Base-by-base conservation (phyloP, 1,139 yeast genomes). In the Debaryomyces singareniensis region DNA sequence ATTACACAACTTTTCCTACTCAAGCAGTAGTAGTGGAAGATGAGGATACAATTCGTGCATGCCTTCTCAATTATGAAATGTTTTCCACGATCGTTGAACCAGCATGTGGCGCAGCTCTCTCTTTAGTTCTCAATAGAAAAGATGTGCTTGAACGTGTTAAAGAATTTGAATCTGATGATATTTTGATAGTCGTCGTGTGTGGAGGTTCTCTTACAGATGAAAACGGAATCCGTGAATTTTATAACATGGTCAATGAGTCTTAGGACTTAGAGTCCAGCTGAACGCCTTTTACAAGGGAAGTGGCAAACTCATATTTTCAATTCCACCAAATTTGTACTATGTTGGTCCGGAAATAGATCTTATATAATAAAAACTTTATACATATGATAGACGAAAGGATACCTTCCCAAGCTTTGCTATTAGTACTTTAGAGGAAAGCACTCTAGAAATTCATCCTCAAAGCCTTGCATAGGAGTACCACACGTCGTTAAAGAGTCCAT, bases 31-130 rank as follows among this genome's bases (percentile, higher is more conserved):
- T 51, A 5, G 49, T 62, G 20, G 66, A 61, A 33, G 71, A 64
- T 34, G 29, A 39, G 14, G 68, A 63, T 23, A 62, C 68, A 1
- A 46, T 58, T 2, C 42, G 43, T 25, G 68, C 58, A 0, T 38
- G 51, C 2, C 39, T 61, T n/a, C 48, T 51, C 20, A 53, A 47
- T 32, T 49, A 47, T 33, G 48, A 53, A 6, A 38, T 36, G 6
- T 54, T 57, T 20, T 49, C 51, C 2, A 38, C 33, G 13, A 31
- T 49, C 13, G 57, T 61, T 3, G 70, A 64, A 35, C 69, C 70
- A 1, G 69, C 71, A 1, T 64, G 70, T 43, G 70, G 70, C 2
- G 68, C 68, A 0, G 51, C 68, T 2, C 40, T 55, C n/a, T 43
- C 57, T 0, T 49, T 51, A 9, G 61, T 52, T 2, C 50, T 48